These are phyloP conservation scores for Gentiana dahurica DNA, from an alignment of 257 asterid species.

Conservation along the genomic window DNA sequence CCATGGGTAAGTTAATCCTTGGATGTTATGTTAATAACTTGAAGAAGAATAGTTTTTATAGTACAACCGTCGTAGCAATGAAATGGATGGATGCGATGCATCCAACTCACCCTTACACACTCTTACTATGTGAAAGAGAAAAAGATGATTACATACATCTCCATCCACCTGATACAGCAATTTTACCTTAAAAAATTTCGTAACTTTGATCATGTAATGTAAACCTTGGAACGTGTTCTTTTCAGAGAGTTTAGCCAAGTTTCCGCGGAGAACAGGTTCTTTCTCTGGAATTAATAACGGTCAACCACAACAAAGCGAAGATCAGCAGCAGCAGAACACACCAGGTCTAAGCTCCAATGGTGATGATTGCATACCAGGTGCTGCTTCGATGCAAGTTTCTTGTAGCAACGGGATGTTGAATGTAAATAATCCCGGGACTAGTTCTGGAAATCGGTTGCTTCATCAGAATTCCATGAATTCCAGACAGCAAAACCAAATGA, in stretches of 20 bases:
- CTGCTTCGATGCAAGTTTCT: constrained; percentile 37
- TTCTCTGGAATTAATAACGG: constrained; percentile 51
- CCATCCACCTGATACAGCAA: too few relatives aligned
- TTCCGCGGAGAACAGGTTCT: constrained; percentile 60
- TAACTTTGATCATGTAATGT: too few relatives aligned
- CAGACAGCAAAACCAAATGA: constrained; percentile 44
- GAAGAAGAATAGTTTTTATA: too few relatives aligned
- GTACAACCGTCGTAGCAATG: too few relatives aligned
- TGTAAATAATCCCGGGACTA: constrained; percentile 28
- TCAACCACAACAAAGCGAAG: constrained; percentile 49
- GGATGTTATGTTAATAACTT: too few relatives aligned
- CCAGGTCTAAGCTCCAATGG: constrained; percentile 46
- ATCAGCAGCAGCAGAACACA: constrained; percentile 43
- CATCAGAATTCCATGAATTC: constrained; percentile 79
- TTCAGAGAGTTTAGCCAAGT: constrained; percentile 86
- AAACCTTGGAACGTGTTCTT: constrained; percentile 8
- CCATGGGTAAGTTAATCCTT: constrained; percentile 67
- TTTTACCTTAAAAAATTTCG: too few relatives aligned
- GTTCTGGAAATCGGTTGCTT: constrained; percentile 38
- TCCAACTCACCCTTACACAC: too few relatives aligned
- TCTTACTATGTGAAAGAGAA: too few relatives aligned
- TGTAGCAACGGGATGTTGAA: constrained; percentile 36
- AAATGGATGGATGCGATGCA: too few relatives aligned
- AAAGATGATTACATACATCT: too few relatives aligned
- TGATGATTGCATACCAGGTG: constrained; percentile 32